Evolutionary conservation across 345 rosid genomes (phyloP).

Genomic region (Xanthoceras sorbifolium): DNA sequence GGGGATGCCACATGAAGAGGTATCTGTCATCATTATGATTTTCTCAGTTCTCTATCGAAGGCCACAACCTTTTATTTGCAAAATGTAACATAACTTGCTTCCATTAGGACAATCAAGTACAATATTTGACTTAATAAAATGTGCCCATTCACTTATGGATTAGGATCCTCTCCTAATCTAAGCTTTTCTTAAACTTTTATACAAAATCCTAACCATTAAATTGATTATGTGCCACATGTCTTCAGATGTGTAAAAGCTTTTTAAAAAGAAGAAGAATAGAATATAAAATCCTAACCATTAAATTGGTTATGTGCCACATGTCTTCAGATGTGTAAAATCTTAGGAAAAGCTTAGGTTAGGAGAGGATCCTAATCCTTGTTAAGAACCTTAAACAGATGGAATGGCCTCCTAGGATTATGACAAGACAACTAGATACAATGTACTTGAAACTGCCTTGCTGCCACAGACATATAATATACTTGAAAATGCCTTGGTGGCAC

Average conservation of each 20-base stretch:
- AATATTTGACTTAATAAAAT: neutral
- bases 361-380: no score
- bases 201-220: no score
- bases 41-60: conserved; percentile 5
- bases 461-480: neutral
- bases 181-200: no score
- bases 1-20: conserved; percentile 67
- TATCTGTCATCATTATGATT: conserved; percentile 51
- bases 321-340: no score
- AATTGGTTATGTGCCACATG: no score
- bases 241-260: no score
- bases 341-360: no score
- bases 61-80: conserved; percentile 4
- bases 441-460: neutral
- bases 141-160: neutral
- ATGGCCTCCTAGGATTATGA: conserved; percentile 2
- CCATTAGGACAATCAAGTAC: neutral
- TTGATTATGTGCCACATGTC: no score
- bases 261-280: no score
- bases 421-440: neutral
- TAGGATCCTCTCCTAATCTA: no score
- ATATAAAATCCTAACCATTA: no score
- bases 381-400: neutral
- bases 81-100: conserved; percentile 15
- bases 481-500: neutral